Conservation (phyloP, 2,329 filamentous ascomycete species). For the Colletotrichum australisinense region DNA sequence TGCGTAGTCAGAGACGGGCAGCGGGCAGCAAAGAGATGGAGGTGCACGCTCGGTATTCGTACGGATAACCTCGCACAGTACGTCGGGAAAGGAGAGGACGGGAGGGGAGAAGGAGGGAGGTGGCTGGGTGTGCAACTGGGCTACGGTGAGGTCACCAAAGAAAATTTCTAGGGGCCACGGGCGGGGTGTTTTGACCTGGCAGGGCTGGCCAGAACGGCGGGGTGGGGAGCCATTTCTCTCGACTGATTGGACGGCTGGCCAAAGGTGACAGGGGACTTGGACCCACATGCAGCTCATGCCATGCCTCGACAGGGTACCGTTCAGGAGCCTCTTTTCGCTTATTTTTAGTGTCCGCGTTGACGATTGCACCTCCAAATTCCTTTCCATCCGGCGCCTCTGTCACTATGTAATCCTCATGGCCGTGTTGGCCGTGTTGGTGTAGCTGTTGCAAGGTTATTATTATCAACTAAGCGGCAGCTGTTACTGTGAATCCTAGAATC, state of each 20-base stretch:
- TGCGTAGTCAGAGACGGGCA: neutral
- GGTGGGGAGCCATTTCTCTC: neutral
- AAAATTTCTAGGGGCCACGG: conserved; percentile 28
- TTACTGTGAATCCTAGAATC: too few relatives aligned
- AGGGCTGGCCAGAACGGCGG: conserved; percentile 36
- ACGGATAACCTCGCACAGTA: neutral
- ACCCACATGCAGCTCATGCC: conserved; percentile 33
- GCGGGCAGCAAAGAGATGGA: neutral
- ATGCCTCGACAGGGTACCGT: conserved; percentile 35
- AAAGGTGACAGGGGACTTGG: conserved; percentile 24
- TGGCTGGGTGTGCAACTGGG: conserved; percentile 1
- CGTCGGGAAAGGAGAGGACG: neutral
- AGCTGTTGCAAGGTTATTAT: neutral
- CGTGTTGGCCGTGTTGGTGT: neutral
- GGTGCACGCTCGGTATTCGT: neutral
- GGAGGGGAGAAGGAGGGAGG: neutral
- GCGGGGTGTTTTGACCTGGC: conserved; percentile 31
- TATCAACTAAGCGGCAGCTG: neutral
- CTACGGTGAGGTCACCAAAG: conserved; percentile 22
- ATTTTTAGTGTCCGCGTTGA: conserved; percentile 37
- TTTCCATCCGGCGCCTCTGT: conserved; percentile 37
- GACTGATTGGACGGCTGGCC: conserved; percentile 2
- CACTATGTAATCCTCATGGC: conserved; percentile 34
- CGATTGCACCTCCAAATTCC: conserved; percentile 28
- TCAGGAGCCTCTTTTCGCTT: conserved; percentile 40